Evolutionary conservation across 805 yeast genomes (phyloP), one percentile per base, ranked within the genome.

Genomic region (Komagataella kurtzmanii): DNA sequence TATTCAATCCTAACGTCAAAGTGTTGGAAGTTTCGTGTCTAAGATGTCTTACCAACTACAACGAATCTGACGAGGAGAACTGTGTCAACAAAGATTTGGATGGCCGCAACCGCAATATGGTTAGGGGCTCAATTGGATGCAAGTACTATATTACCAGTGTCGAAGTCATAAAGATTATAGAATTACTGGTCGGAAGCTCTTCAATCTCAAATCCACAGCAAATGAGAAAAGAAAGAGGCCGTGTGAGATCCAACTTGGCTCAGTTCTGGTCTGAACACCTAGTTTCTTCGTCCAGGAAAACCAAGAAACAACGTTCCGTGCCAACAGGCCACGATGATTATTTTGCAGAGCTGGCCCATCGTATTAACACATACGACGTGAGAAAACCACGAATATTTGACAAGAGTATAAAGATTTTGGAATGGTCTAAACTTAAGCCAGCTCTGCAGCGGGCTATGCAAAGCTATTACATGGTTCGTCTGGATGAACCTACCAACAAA

Each of bases 321-420:
- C 43, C 44, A 7, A 19, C 47, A 17, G 1, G 50, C 30, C 23
- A 51, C n/a, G 46, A 21, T 6, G 74, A 70, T 54, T 71, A 69
- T 57, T 66, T 80, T 54, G 63, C 70, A 17, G 84, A 79, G 55
- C 67, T 81, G 54, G 85, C 85, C 3, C 77, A 77, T 54, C 68
- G 86, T 60, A 80, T 81, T 21, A 80, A 80, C 84, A 75, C 75
- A 17, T 81, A 81, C 60, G 80, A 76, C 53, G 65, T 70, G 24
- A 71, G 85, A 58, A 80, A 79, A 58, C 87, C 86, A 23, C 69
- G 86, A 58, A 85, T 85, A 1, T 80, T 81, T 63, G 85, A 81
- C 59, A 81, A 81, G 63, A 85, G 79, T 57, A 84, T 81, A 43
- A 64, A 85, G 47, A 80, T 81, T 47, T 63, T 81, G 55, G 70